A percentile compares a stretch with the other conserved stretches of the same genome.
These are phyloP conservation scores for Nothomitra cinnamomea DNA, from an alignment of 2,329 filamentous ascomycete species.

Conservation along the genomic window DNA sequence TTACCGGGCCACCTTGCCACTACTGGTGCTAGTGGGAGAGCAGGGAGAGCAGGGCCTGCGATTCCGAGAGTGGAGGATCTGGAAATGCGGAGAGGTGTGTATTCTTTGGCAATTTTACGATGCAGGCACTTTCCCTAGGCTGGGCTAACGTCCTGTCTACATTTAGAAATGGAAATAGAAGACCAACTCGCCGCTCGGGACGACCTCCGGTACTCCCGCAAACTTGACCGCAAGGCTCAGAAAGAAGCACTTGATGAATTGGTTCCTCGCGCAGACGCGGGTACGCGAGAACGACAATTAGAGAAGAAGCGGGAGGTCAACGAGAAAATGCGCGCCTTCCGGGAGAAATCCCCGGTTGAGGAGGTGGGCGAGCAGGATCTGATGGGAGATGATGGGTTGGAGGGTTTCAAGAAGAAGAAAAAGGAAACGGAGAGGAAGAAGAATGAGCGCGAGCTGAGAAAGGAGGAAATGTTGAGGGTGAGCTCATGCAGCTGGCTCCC, in stretches of 20 bases:
- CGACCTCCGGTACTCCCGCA: conserved; percentile 43
- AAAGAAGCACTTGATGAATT: conserved; percentile 66
- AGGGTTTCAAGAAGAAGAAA: conserved; percentile 51
- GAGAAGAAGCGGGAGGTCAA: conserved; percentile 68
- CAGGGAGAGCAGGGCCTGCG: conserved; percentile 31
- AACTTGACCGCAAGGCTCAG: conserved; percentile 45
- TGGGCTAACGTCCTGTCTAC: too few species aligned
- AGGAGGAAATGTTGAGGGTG: conserved; percentile 61
- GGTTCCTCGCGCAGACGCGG: conserved; percentile 64
- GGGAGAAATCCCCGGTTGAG: conserved; percentile 44
- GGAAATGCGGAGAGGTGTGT: conserved; percentile 31
- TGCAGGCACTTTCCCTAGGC: too few species aligned
- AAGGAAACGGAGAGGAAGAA: conserved; percentile 53
- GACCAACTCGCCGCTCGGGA: conserved; percentile 32
- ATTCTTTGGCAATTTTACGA: not conserved
- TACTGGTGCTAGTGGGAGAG: conserved; percentile 5
- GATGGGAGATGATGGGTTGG: conserved; percentile 51
- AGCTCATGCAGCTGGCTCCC: not conserved
- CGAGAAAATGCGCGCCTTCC: conserved; percentile 56
- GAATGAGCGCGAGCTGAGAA: conserved; percentile 64
- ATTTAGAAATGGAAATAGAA: conserved; percentile 18
- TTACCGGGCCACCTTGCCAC: conserved; percentile 22
- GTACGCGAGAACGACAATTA: conserved; percentile 64
- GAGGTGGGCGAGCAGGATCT: conserved; percentile 59
- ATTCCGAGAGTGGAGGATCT: conserved; percentile 64